These are phyloP conservation scores for Talinum fruticosum DNA, from an alignment of 148 eudicot genomes.

Conservation along the genomic window DNA sequence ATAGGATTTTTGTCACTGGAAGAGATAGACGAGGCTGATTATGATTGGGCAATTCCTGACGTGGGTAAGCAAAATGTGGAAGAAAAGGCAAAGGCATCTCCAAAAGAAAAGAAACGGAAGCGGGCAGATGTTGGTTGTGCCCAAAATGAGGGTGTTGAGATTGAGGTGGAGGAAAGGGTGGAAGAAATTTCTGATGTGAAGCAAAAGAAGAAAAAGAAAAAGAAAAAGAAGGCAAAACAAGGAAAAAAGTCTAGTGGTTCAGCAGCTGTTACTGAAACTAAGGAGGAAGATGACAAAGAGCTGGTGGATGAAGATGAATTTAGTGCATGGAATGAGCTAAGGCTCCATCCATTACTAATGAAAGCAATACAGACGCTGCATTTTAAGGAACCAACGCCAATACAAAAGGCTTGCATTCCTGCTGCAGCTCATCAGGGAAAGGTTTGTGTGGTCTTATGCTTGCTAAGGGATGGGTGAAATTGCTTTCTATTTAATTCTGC, in stretches of 20 bases:
- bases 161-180: conserved; percentile 24
- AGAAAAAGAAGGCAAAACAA: conserved; percentile 33
- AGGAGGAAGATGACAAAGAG: conserved; percentile 41
- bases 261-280: conserved; percentile 22
- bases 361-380: conserved; percentile 72
- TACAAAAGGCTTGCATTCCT: conserved; percentile 92
- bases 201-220: conserved; percentile 39
- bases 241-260: conserved; percentile 25
- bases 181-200: conserved; percentile 33
- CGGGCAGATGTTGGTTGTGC: conserved; percentile 21
- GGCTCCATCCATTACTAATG: conserved; percentile 86
- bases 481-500: background rate
- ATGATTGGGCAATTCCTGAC: conserved; percentile 46
- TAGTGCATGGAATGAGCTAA: conserved; percentile 82
- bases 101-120: conserved; percentile 42
- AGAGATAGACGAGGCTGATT: conserved; percentile 82
- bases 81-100: conserved; percentile 18
- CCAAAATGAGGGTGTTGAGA: conserved; percentile 23
- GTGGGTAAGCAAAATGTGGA: conserved; percentile 25
- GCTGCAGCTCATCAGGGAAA: conserved; percentile 99
- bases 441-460: conserved; percentile 38
- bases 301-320: conserved; percentile 60
- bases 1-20: conserved; percentile 79
- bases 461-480: background rate
- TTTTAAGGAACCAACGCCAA: conserved; percentile 91